These are phyloP conservation scores for Alternaria sp. DNA, from an alignment of 2,329 filamentous ascomycete species.

Conservation along the genomic window DNA sequence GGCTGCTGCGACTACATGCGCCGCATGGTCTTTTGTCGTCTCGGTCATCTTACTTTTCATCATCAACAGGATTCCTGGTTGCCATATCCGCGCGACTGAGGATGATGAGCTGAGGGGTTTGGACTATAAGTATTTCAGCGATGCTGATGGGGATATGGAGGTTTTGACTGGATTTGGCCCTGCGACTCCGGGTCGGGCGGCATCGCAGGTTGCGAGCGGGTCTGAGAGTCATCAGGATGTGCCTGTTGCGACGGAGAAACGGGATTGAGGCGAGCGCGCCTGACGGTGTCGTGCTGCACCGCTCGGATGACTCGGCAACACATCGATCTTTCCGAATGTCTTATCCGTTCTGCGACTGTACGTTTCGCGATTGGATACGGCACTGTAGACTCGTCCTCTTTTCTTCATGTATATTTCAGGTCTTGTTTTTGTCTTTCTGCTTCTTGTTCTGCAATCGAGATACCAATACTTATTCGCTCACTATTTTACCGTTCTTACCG, in stretches of 20 bases:
- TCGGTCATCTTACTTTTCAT: conserved; percentile 61
- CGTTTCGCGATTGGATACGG: neutral
- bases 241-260: conserved; percentile 22
- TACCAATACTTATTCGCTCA: neutral
- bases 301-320: neutral
- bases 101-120: conserved; percentile 62
- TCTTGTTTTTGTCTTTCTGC: neutral
- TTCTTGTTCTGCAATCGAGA: neutral
- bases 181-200: conserved; percentile 15
- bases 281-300: conserved; percentile 5
- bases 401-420: neutral
- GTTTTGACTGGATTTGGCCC: conserved; percentile 28
- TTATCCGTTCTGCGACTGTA: neutral
- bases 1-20: conserved; percentile 63
- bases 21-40: conserved; percentile 61
- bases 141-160: conserved; percentile 31
- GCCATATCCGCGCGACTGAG: conserved; percentile 61
- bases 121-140: conserved; percentile 59
- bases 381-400: neutral
- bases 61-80: conserved; percentile 64
- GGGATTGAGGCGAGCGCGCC: conserved; percentile 20
- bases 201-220: conserved; percentile 15
- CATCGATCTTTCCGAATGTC: neutral
- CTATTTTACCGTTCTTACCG: neutral
- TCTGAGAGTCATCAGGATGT: conserved; percentile 30